These are phyloP conservation scores for Boletus semigastroideus DNA, from an alignment of 1,284 basidiomycete genomes.

Conservation along the genomic window DNA sequence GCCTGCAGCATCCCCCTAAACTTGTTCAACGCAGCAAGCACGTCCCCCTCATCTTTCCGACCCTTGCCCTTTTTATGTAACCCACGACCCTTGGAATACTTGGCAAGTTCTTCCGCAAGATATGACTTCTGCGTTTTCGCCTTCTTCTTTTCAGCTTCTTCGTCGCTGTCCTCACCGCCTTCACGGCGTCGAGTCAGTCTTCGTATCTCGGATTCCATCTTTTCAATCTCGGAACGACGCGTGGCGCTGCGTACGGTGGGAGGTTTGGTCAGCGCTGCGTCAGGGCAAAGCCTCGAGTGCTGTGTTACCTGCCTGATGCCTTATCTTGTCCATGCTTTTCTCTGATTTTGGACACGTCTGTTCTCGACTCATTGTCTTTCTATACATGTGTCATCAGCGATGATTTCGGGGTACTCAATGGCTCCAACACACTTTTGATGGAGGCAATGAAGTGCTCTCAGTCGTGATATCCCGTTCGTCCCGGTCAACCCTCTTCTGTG, in stretches of 20 bases:
- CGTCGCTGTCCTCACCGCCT: slow-evolving; percentile 56
- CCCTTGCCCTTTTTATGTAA: slow-evolving; percentile 51
- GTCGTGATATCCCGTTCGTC: slow-evolving; percentile 4
- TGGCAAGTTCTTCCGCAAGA: slow-evolving; percentile 76
- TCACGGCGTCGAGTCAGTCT: slow-evolving; percentile 59
- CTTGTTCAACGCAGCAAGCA: slow-evolving; percentile 67
- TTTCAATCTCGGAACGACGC: slow-evolving; percentile 78
- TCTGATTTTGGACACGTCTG: slow-evolving; percentile 68
- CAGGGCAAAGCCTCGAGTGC: not conserved
- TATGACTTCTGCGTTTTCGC: slow-evolving; percentile 66
- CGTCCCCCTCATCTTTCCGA: slow-evolving; percentile 72
- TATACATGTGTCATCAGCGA: not conserved
- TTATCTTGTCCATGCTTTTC: slow-evolving; percentile 72
- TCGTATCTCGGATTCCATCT: slow-evolving; percentile 86
- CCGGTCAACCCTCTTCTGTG: slow-evolving; percentile 17
- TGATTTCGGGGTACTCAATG: not conserved
- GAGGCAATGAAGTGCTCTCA: not conserved
- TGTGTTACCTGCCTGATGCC: slow-evolving; percentile 49
- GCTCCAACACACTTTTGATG: slow-evolving; percentile 19
- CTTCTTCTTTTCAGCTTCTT: slow-evolving; percentile 58
- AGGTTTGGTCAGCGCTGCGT: slow-evolving; percentile 2
- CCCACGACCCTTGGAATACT: slow-evolving; percentile 70
- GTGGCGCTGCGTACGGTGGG: slow-evolving; percentile 46
- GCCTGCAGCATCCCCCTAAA: slow-evolving; percentile 72
- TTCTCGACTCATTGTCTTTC: slow-evolving; percentile 39